These are phyloP conservation scores for Saccharomyces uvarum DNA, from an alignment of 1,139 yeast species.

Conservation along the genomic window DNA sequence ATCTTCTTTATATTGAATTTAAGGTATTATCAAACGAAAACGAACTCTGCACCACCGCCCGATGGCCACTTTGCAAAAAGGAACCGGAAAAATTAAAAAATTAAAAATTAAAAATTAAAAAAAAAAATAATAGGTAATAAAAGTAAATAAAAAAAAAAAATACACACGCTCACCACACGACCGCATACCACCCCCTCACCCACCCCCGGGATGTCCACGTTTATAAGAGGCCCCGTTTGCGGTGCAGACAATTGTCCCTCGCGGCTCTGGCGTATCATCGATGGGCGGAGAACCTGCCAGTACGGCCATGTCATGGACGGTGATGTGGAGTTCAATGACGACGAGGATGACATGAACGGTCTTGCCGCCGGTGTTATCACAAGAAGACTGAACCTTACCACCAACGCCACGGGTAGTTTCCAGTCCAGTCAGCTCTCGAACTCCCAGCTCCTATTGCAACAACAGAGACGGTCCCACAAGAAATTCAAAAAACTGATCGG, in stretches of 20 bases:
- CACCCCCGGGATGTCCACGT: constrained; percentile 24
- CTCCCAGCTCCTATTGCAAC: constrained; percentile 17
- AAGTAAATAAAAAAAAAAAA: not conserved
- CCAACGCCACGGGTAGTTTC: constrained; percentile 29
- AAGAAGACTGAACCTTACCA: constrained; percentile 46
- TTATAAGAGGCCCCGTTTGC: constrained; percentile 66
- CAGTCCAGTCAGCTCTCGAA: constrained; percentile 19
- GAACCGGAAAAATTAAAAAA: not conserved
- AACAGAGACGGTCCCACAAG: constrained; percentile 17
- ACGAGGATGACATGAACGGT: constrained; percentile 47
- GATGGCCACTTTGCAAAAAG: not conserved
- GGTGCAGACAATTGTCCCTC: constrained; percentile 88
- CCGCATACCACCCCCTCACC: not conserved
- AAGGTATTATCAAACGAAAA: not conserved
- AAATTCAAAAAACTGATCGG: constrained; percentile 42
- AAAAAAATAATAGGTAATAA: not conserved
- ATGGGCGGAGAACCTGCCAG: constrained; percentile 78
- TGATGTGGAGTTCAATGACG: constrained; percentile 69
- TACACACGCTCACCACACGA: not conserved
- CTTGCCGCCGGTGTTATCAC: constrained; percentile 36
- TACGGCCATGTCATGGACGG: constrained; percentile 86
- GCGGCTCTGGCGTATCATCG: constrained; percentile 56
- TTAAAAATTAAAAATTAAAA: not conserved
- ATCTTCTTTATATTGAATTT: not conserved
- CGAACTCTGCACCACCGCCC: not conserved